Evolutionary conservation across 2,329 filamentous ascomycete species (phyloP).

Genomic region (Penicillium sp.): DNA sequence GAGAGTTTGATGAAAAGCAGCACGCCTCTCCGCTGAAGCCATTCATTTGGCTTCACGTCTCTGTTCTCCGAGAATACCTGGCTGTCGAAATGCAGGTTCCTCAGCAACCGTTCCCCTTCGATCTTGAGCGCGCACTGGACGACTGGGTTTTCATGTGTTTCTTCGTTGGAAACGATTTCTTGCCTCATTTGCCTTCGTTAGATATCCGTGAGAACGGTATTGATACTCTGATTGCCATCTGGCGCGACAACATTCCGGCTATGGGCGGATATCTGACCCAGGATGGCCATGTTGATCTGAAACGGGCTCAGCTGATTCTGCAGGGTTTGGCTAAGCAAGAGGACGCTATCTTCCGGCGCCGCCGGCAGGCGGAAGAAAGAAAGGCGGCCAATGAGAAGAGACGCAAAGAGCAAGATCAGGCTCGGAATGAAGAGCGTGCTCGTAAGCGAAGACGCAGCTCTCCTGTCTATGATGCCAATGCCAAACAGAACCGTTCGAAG

Average conservation of each 20-base stretch:
- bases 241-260: constrained; percentile 84
- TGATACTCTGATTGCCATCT: constrained; percentile 93
- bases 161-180: constrained; percentile 97
- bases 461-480: constrained; percentile 44
- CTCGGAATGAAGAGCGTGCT: constrained; percentile 50
- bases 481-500: constrained; percentile 30
- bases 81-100: constrained; percentile 85
- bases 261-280: constrained; percentile 98
- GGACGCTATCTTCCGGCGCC: constrained; percentile 85
- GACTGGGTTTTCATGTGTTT: constrained; percentile 99
- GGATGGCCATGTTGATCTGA: constrained; percentile 87
- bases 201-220: constrained; percentile 98
- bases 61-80: constrained; percentile 88
- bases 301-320: constrained; percentile 83
- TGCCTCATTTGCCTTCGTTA: constrained; percentile 94
- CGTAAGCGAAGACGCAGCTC: constrained; percentile 51
- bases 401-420: constrained; percentile 71
- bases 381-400: constrained; percentile 78
- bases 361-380: constrained; percentile 83
- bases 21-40: constrained; percentile 74
- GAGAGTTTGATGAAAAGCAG: constrained; percentile 81
- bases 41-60: constrained; percentile 97
- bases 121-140: constrained; percentile 90
- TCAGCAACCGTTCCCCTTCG: constrained; percentile 81
- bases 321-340: constrained; percentile 89